Evolutionary conservation across 331 rosid species (phyloP), one percentile per base, ranked within the genome.

Genomic region (Arachis monticola): DNA sequence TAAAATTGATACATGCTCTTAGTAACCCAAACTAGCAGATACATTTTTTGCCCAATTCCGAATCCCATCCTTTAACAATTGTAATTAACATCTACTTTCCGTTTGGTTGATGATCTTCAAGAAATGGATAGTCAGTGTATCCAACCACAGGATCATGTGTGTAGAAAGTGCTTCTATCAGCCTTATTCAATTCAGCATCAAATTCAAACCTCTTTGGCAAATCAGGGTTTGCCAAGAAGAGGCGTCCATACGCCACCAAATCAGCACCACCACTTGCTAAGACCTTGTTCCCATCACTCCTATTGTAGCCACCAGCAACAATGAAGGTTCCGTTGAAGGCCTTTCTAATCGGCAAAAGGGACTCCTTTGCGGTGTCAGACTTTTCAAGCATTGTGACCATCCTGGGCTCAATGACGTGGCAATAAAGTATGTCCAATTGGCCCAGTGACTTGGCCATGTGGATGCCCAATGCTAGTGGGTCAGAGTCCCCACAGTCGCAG

Each of bases 221-320:
- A 70, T 85, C 89, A 0, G 89, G 87, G 69, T 85, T 85, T 0
- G 87, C 87, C 72, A 85, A 42, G 63, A 82, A 85, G 12, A 76
- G 6, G 7, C 89, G 70, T n/a, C 89, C 87, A 70, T 77, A 82
- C 7, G 89, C 89, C 52, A 82, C 87, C 75, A 82, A 64, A 72
- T 85, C 85, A 0, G 85, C 83, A 13, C 40, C 76, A 3, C 55
- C 75, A 5, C 7, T 35, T 0, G 35, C 77, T 2, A 85, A 8
- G 2, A 70, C 85, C 3, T 42, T 44, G 80, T 85, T 85, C 10
- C 85, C 89, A 6, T 70, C 87, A 17, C 10, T 75, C 69, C 75
- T 77, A 0, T 60, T 13, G 53, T 82, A 82, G 0, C 85, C 89
- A 5, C 89, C 87, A 8, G 87, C 83, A 32, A 83, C 89, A 14